Base-by-base conservation (phyloP, 441 rosid species). In the Geranium incanum region DNA sequence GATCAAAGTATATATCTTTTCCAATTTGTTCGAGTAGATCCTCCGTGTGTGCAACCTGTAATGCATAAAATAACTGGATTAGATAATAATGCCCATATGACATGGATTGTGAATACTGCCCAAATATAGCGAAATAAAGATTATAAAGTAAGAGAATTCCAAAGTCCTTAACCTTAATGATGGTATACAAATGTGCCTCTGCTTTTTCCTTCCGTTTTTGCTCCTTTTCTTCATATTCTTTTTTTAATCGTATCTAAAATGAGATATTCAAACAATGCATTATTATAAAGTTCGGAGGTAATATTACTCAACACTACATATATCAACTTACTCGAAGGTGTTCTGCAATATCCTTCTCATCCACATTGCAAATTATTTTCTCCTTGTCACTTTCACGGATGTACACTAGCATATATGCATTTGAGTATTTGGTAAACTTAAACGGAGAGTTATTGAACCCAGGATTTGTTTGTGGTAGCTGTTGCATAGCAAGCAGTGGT, bases 401-500 rank as follows among this genome's bases (percentile, higher is more conserved):
- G 74, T 95, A 95, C 71, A 95, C 99, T 75, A 92, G 95, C 99
- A 95, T 95, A 83, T 95, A 95, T 4, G 97, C 97, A 79, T 94
- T 94, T 13, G 97, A 91, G 79, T 85, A 89, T 80, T 93, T 93
- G 43, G 97, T 92, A 84, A 94, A 92, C 70, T 92, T 94, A 72
- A 94, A 90, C 33, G 96, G 93, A 19, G 92, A 80, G 77, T 86
- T 92, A 76, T 95, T 90, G 79, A 92, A 95, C 72, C 95, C 98
- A 52, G 97, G 97, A 78, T 88, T 92, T 73, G 89, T 86, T 81
- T 86, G 99, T 5, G 88, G 97, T 72, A 92, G 84, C 97, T 95
- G 85, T 72, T 68, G 36, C 5, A 11, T 12, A 38, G 39, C 69
- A 68, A 62, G 8, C 9, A 28, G 33, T 28, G 33, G 33, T 28